Evolutionary conservation across 495 filamentous ascomycete species (phyloP).

Genomic region (Annulohypoxylon maeteangense): DNA sequence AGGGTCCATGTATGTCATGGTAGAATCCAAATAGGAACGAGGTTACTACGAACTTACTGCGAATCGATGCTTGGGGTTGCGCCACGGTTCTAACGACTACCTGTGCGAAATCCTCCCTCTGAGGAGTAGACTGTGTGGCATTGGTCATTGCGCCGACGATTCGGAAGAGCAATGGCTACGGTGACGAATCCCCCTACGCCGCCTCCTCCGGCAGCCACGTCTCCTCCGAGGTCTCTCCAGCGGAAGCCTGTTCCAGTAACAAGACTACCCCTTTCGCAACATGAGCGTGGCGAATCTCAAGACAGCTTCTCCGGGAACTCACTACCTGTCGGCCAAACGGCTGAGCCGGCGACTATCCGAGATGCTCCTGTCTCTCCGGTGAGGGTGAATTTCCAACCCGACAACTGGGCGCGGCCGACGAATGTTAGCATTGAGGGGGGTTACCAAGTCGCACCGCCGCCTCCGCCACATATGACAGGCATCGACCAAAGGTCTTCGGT

Average conservation of each 20-base stretch:
- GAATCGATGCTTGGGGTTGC: constrained; percentile 33
- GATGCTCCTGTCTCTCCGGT: constrained; percentile 56
- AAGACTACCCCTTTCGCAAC: constrained; percentile 43
- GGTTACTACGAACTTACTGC: constrained; percentile 26
- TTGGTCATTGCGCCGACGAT: constrained; percentile 27
- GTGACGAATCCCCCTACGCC: constrained; percentile 49
- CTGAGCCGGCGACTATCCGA: constrained; percentile 51
- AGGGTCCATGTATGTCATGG: constrained; percentile 40
- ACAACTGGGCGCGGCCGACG: constrained; percentile 55
- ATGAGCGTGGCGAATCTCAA: constrained; percentile 46
- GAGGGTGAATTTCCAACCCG: constrained; percentile 55
- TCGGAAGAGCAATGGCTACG: constrained; percentile 56
- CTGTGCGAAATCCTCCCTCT: constrained; percentile 16
- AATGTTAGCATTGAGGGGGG: constrained; percentile 53
- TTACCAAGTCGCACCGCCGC: constrained; percentile 6
- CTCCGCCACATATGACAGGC: constrained; percentile 6
- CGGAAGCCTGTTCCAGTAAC: constrained; percentile 55
- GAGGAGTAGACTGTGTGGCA: constrained; percentile 25
- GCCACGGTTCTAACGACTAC: constrained; percentile 30
- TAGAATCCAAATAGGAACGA: constrained; percentile 39
- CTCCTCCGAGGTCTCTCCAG: constrained; percentile 51
- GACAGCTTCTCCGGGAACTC: constrained; percentile 52
- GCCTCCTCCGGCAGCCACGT: constrained; percentile 46
- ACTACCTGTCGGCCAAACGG: constrained; percentile 43
- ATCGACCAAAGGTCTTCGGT: constrained; percentile 50